phyloP scores from a whole-genome alignment of 2,329 filamentous ascomycete species.

The Aureobasidium sp. region DNA sequence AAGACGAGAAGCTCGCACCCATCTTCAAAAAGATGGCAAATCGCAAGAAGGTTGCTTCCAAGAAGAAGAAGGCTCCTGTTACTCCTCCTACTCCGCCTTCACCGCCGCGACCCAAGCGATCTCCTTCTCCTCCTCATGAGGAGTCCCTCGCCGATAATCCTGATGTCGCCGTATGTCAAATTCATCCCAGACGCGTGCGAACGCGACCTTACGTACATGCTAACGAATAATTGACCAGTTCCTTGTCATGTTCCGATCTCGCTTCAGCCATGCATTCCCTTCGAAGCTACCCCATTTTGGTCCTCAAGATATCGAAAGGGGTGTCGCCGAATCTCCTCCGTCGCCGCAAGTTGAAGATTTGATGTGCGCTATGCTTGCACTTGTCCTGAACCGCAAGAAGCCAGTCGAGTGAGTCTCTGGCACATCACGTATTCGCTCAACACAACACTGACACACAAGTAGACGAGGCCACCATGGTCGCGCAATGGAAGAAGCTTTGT shows the following conservation, averaged over 20 bases:
- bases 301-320: constrained; percentile 88
- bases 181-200: constrained; percentile 22
- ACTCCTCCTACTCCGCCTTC: constrained; percentile 45
- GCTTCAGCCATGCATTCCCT: constrained; percentile 84
- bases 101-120: constrained; percentile 54
- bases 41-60: constrained; percentile 9
- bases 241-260: constrained; percentile 94
- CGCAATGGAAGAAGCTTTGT: constrained; percentile 87
- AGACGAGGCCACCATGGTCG: constrained; percentile 89
- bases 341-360: constrained; percentile 82
- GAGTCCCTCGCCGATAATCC: constrained; percentile 83
- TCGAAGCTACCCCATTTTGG: constrained; percentile 84
- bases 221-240: constrained; percentile 54
- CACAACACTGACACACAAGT: constrained; percentile 17
- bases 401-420: constrained; percentile 74
- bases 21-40: constrained; percentile 29
- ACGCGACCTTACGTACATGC: constrained; percentile 36
- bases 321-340: constrained; percentile 68
- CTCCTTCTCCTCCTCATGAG: constrained; percentile 84
- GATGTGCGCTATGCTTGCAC: constrained; percentile 77
- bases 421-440: background rate
- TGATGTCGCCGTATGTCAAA: constrained; percentile 75
- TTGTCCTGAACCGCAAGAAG: constrained; percentile 95
- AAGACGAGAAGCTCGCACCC: constrained; percentile 46
- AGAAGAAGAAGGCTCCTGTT: constrained; percentile 34